A percentile compares a stretch with the other conserved stretches of the same genome.
These are phyloP conservation scores for Piper longum DNA, from an alignment of 164 flowering plant genomes.

Conservation along the genomic window DNA sequence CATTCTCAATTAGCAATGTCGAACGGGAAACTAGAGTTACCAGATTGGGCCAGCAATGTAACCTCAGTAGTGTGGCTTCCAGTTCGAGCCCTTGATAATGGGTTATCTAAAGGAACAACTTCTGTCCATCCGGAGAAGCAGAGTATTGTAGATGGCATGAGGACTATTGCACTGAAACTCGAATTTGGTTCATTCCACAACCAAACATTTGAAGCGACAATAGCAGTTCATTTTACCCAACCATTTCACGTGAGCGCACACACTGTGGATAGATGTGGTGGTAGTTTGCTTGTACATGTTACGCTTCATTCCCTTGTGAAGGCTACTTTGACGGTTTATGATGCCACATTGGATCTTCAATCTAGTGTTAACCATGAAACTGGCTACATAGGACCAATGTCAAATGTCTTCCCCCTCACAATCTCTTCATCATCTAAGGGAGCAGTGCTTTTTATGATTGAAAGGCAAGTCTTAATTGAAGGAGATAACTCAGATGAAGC, in stretches of 20 bases:
- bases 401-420: constrained; percentile 69
- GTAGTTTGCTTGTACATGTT: constrained; percentile 80
- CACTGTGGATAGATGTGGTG: constrained; percentile 65
- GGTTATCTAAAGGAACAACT: constrained; percentile 59
- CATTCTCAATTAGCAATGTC: constrained; percentile 32
- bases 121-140: constrained; percentile 45
- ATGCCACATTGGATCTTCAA: constrained; percentile 98
- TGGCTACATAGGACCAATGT: constrained; percentile 60
- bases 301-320: constrained; percentile 84
- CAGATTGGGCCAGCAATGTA: constrained; percentile 74
- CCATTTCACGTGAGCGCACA: constrained; percentile 87
- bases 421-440: constrained; percentile 70
- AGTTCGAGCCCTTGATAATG: constrained; percentile 52
- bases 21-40: constrained; percentile 59
- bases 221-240: constrained; percentile 90
- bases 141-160: constrained; percentile 85
- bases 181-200: constrained; percentile 83
- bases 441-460: constrained; percentile 66
- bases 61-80: constrained; percentile 86
- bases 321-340: constrained; percentile 62
- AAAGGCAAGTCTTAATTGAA: constrained; percentile 26
- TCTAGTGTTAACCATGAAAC: constrained; percentile 68
- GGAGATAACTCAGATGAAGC: constrained; percentile 60
- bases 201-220: constrained; percentile 90
- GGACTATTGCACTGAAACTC: constrained; percentile 87